These are phyloP conservation scores for Xylaria acuta DNA, from an alignment of 495 filamentous ascomycete genomes.

Conservation along the genomic window DNA sequence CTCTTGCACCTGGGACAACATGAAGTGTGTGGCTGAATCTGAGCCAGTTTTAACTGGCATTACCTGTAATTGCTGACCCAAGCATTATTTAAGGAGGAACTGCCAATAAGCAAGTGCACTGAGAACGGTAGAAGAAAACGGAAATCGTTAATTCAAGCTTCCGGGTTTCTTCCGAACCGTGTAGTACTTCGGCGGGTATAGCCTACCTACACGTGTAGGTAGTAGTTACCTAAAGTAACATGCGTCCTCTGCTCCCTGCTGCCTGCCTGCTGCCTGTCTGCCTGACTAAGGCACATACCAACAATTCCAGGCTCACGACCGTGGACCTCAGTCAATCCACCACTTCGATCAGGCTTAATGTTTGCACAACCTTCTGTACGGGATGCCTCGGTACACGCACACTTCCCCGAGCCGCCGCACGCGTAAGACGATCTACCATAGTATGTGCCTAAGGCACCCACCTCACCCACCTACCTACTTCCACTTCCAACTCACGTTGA, in stretches of 20 bases:
- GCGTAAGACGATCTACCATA: too few species aligned
- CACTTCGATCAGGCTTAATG: not conserved
- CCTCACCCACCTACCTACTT: not conserved
- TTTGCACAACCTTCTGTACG: too few species aligned
- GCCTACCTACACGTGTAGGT: too few species aligned
- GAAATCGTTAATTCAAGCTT: not conserved
- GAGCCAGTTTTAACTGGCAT: not conserved
- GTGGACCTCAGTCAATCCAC: too few species aligned
- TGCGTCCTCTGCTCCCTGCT: not conserved
- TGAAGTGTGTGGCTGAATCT: not conserved
- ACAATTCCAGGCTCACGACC: not conserved
- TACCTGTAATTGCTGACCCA: not conserved
- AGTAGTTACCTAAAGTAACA: too few species aligned
- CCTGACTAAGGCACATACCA: too few species aligned
- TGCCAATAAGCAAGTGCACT: not conserved
- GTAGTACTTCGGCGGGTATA: not conserved
- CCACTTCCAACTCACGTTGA: not conserved
- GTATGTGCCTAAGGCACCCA: too few species aligned
- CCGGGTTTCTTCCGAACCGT: not conserved
- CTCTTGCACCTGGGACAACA: not conserved
- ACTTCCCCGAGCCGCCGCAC: too few species aligned
- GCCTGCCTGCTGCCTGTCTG: too few species aligned
- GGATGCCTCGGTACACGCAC: too few species aligned
- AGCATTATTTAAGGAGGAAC: not conserved
- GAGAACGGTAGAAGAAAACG: not conserved